phyloP scores from a whole-genome alignment of 768 basidiomycete genomes.

The Amanita pallidorosea region DNA sequence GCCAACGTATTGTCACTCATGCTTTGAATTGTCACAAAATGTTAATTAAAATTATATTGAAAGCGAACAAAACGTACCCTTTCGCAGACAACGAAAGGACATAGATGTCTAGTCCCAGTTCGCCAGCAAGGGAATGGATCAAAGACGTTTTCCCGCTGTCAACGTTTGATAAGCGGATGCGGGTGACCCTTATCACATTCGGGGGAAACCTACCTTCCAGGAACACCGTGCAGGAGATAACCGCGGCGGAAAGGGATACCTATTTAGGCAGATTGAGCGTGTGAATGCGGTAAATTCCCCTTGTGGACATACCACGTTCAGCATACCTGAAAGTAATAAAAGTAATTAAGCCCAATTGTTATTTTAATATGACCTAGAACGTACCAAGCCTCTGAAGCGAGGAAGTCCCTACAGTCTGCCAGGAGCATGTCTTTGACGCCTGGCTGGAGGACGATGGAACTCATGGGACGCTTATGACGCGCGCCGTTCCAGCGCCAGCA shows the following conservation, averaged over 20 bases:
- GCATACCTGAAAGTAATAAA: conserved; percentile 54
- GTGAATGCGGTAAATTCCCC: conserved; percentile 6
- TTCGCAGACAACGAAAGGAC: conserved; percentile 83
- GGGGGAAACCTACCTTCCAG: conserved; percentile 57
- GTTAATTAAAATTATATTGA: background rate
- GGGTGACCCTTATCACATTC: background rate
- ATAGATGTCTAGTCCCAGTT: conserved; percentile 83
- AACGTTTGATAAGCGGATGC: conserved; percentile 4
- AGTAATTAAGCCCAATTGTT: conserved; percentile 7
- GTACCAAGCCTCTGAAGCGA: conserved; percentile 77
- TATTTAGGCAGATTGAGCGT: conserved; percentile 18
- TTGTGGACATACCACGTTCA: conserved; percentile 57
- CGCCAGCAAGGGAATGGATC: conserved; percentile 77
- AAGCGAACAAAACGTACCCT: conserved; percentile 39
- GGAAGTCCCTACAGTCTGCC: conserved; percentile 77
- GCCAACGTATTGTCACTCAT: conserved; percentile 88
- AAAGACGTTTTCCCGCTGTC: conserved; percentile 76
- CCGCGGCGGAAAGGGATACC: conserved; percentile 85
- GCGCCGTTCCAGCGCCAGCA: conserved; percentile 88
- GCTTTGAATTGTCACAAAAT: conserved; percentile 26
- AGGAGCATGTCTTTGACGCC: conserved; percentile 88
- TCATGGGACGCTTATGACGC: conserved; percentile 82
- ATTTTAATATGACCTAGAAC: conserved; percentile 15
- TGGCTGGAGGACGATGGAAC: conserved; percentile 84
- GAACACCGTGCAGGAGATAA: conserved; percentile 77